Conservation (phyloP, 2,329 filamentous ascomycete genomes). For the Monosporascus sp. region DNA sequence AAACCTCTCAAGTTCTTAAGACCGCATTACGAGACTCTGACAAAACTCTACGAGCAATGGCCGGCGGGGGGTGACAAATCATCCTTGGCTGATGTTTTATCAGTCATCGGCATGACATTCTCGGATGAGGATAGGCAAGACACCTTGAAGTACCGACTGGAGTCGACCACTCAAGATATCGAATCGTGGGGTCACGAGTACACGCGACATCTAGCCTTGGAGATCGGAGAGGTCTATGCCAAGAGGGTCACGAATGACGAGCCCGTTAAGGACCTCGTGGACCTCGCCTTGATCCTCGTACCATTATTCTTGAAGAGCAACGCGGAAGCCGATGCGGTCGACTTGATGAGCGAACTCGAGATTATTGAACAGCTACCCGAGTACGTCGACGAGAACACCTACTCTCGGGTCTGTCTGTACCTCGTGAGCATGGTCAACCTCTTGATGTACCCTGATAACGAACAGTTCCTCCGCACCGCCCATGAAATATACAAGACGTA, state of each 20-base stretch:
- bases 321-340: constrained; percentile 94
- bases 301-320: constrained; percentile 97
- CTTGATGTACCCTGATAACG: constrained; percentile 95
- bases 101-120: constrained; percentile 97
- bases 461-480: constrained; percentile 87
- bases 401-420: constrained; percentile 88
- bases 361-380: constrained; percentile 89
- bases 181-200: constrained; percentile 99
- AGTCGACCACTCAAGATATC: constrained; percentile 87
- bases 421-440: constrained; percentile 99
- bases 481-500: constrained; percentile 93
- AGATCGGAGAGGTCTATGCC: constrained; percentile 92
- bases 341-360: constrained; percentile 93
- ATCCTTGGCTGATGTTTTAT: constrained; percentile 88
- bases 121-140: constrained; percentile 95
- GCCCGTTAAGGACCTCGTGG: constrained; percentile 74
- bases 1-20: constrained; percentile 97
- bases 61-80: constrained; percentile 78
- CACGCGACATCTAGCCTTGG: constrained; percentile 87
- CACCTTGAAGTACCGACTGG: constrained; percentile 89
- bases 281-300: constrained; percentile 78
- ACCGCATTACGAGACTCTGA: constrained; percentile 89
- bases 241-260: constrained; percentile 84
- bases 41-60: constrained; percentile 88
- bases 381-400: constrained; percentile 91